Evolutionary conservation across 2,329 filamentous ascomycete species (phyloP).

Genomic region (Diaporthe longicolla): DNA sequence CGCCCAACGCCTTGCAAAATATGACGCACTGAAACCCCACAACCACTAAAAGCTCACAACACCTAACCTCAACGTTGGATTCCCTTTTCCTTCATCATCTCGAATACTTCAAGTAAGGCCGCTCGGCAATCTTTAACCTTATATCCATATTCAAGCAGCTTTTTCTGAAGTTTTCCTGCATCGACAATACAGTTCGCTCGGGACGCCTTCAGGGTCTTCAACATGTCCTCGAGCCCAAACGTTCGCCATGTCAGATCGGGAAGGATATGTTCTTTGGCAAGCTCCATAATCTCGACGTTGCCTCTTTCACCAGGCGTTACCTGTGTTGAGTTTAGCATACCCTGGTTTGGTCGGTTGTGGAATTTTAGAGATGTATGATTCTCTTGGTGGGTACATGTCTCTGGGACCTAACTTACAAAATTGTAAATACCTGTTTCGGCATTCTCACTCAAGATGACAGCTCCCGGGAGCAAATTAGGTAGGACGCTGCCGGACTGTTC

Average conservation of each 20-base stretch:
- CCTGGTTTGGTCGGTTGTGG: no score
- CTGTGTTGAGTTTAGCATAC: conserved; percentile 1
- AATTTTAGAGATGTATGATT: no score
- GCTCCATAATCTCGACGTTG: conserved; percentile 40
- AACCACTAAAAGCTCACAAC: no score
- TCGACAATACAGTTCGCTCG: conserved; percentile 38
- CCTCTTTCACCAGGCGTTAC: conserved; percentile 25
- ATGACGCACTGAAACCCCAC: no score
- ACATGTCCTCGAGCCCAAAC: conserved; percentile 37
- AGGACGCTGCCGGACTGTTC: conserved; percentile 36
- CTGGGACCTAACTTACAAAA: conserved; percentile 9
- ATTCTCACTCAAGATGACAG: conserved; percentile 36
- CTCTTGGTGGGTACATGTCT: neutral
- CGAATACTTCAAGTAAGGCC: conserved; percentile 37
- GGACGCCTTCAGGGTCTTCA: conserved; percentile 36
- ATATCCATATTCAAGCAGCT: conserved; percentile 38
- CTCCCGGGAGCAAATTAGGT: conserved; percentile 38
- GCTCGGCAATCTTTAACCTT: conserved; percentile 36
- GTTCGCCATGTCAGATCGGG: conserved; percentile 39
- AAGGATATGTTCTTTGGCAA: conserved; percentile 40
- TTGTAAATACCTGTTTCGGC: conserved; percentile 40
- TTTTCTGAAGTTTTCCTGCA: conserved; percentile 33
- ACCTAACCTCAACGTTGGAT: neutral
- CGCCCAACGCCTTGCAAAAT: no score
- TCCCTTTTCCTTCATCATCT: neutral